phyloP scores from a whole-genome alignment of 371 early-diverging fungal species.

The Mortierella sp. region DNA sequence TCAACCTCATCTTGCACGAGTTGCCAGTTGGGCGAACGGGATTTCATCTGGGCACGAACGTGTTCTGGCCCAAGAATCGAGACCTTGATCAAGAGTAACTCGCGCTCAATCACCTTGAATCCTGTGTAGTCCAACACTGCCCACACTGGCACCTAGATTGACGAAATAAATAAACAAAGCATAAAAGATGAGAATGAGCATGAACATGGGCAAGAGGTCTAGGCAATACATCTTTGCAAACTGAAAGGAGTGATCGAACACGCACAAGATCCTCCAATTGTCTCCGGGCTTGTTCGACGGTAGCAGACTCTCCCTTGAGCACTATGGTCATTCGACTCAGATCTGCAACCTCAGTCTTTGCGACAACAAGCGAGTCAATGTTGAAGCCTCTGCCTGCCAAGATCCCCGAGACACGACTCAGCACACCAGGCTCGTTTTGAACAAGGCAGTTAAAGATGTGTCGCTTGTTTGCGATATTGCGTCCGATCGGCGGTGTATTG shows the following conservation, averaged over 20 bases:
- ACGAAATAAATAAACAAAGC: neutral
- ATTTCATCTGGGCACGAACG: slow-evolving; percentile 66
- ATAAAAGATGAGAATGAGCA: neutral
- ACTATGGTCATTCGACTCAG: slow-evolving; percentile 96
- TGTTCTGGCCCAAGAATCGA: slow-evolving; percentile 86
- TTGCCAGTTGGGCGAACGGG: slow-evolving; percentile 55
- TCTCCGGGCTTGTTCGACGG: slow-evolving; percentile 92
- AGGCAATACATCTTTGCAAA: neutral
- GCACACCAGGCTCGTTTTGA: slow-evolving; percentile 96
- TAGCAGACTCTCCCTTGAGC: slow-evolving; percentile 85
- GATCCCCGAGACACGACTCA: slow-evolving; percentile 92
- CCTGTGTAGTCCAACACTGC: slow-evolving; percentile 96
- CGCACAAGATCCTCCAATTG: slow-evolving; percentile 94
- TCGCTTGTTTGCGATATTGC: slow-evolving; percentile 64
- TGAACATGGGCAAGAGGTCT: neutral
- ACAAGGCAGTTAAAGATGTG: slow-evolving; percentile 95
- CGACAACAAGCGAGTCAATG: slow-evolving; percentile 95
- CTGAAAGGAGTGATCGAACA: neutral
- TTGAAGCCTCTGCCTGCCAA: slow-evolving; percentile 97
- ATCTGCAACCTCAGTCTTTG: slow-evolving; percentile 94
- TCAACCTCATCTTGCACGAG: slow-evolving; percentile 62
- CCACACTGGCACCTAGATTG: slow-evolving; percentile 89
- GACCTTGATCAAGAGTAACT: slow-evolving; percentile 93
- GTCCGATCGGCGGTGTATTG: slow-evolving; percentile 83
- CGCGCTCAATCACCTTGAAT: slow-evolving; percentile 88